phyloP scores from a whole-genome alignment of 192 early-diverging fungal species.

The Ambispora gerdemannii region DNA sequence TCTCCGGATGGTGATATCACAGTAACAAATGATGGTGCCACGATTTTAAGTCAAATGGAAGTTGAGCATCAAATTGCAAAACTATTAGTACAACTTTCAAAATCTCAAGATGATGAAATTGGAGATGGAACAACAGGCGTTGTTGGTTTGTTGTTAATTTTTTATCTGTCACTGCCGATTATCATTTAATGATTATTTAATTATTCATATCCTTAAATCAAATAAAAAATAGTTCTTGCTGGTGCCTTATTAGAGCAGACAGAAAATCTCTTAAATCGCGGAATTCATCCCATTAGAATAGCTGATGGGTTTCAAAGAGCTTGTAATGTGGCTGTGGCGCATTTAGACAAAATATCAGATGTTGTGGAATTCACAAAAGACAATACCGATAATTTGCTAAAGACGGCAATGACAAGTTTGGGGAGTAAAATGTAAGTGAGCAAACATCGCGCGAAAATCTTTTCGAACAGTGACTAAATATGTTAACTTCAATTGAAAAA shows the following conservation, averaged over 20 bases:
- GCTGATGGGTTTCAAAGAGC: slow-evolving; percentile 98
- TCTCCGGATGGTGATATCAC: slow-evolving; percentile 99
- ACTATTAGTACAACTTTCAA: slow-evolving; percentile 94
- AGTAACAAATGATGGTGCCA: slow-evolving; percentile 99
- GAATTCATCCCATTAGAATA: slow-evolving; percentile 98
- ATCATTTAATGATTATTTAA: too few relatives aligned
- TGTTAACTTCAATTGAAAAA: too few relatives aligned
- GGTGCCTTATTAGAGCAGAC: slow-evolving; percentile 97
- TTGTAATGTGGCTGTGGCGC: slow-evolving; percentile 88
- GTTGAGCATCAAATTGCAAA: slow-evolving; percentile 99
- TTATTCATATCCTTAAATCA: too few relatives aligned
- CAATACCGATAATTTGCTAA: slow-evolving; percentile 80
- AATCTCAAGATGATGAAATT: slow-evolving; percentile 99
- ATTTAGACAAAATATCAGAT: slow-evolving; percentile 91
- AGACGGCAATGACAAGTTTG: slow-evolving; percentile 94
- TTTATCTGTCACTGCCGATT: too few relatives aligned
- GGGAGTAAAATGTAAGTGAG: slow-evolving; percentile 96
- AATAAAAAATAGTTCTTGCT: slow-evolving; percentile 75
- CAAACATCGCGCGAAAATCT: too few relatives aligned
- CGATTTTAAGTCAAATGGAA: slow-evolving; percentile 96
- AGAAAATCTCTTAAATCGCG: slow-evolving; percentile 89
- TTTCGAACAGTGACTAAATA: too few relatives aligned
- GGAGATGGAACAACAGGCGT: slow-evolving; percentile 99
- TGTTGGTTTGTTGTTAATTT: slow-evolving; percentile 77
- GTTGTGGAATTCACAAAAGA: slow-evolving; percentile 80